phyloP scores from a whole-genome alignment of 2,329 filamentous ascomycete genomes.

The Orbilia oligospora region DNA sequence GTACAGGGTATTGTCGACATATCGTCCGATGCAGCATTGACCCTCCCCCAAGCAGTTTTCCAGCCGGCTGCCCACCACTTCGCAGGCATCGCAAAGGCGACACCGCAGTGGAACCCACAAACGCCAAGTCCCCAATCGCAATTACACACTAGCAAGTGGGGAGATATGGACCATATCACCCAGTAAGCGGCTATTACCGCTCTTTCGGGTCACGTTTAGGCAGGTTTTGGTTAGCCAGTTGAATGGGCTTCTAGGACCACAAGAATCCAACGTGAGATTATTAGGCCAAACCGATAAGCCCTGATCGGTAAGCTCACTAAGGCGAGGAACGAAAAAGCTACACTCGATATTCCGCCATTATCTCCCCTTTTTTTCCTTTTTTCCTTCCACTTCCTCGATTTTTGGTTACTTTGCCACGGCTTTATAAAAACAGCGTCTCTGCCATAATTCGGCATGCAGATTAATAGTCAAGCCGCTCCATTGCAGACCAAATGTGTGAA shows the following conservation, averaged over 20 bases:
- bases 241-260: slow-evolving; percentile 4
- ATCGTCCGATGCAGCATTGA: slow-evolving; percentile 13
- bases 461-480: slow-evolving; percentile 9
- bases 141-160: not conserved
- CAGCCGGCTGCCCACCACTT: not conserved
- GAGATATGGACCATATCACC: slow-evolving; percentile 19
- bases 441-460: slow-evolving; percentile 15
- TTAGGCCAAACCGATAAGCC: slow-evolving; percentile 12
- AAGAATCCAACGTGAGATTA: slow-evolving; percentile 1
- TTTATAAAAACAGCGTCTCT: not conserved
- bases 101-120: not conserved
- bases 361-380: slow-evolving; percentile 16
- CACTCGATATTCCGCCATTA: not conserved
- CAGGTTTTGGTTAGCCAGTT: not conserved
- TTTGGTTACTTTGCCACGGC: not conserved
- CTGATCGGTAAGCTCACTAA: not conserved
- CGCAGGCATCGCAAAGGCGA: slow-evolving; percentile 12
- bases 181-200: slow-evolving; percentile 54
- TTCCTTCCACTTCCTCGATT: not conserved
- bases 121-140: slow-evolving; percentile 10
- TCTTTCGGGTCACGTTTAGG: slow-evolving; percentile 15
- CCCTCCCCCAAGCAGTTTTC: not conserved
- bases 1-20: not conserved
- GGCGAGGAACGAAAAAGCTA: not conserved
- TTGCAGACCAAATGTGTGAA: slow-evolving; percentile 1